Evolutionary conservation across 2,329 filamentous ascomycete genomes (phyloP), one percentile per base, ranked within the genome.

Genomic region (Pyricularia pennisetigena): DNA sequence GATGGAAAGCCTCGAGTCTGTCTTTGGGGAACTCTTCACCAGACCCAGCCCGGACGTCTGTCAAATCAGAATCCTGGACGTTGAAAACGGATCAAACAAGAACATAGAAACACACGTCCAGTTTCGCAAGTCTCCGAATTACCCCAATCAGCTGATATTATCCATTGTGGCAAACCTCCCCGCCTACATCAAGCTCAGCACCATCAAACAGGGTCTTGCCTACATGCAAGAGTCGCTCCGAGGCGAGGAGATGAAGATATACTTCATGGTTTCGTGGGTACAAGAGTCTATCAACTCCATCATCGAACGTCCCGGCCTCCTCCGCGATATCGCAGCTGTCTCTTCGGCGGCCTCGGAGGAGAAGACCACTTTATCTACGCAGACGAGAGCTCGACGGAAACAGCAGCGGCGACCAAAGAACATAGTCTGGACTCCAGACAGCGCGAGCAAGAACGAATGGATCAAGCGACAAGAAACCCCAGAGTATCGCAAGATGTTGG

Each of bases 121-220:
- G 74, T 88, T 94, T 70, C 88, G 91, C 69, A 90, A 85, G 71
- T 88, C 92, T 1, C 85, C 85, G 3, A 82, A 85, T 65, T 99
- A 98, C 77, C 95, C 95, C 0, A 83, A 74, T 73, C 86, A 76
- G 78, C 87, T 80, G 82, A 85, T 96, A 10, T 80, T 97, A 49
- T 87, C 89, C 2, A 83, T 97, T 16, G 78, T 86, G 64, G 83
- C 88, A 29, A 69, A 69, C 29, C 84, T 98, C 14, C 95, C 95
- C 24, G 93, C 95, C 3, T 97, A 99, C 74, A 96, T 98, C 74
- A 92, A 94, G 70, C 83, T 99, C 12, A 97, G 93, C 74, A 89
- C 97, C 54, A 87, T 95, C 73, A 90, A 92, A 72, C 89, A 91
- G 77, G 88, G 90, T 1, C 81, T 97, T 5, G 82, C 86, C 4